A percentile compares a stretch with the other conserved stretches of the same genome.
Conservation (phyloP, 1,284 basidiomycete genomes). For the Pseudozyma pruni region DNA sequence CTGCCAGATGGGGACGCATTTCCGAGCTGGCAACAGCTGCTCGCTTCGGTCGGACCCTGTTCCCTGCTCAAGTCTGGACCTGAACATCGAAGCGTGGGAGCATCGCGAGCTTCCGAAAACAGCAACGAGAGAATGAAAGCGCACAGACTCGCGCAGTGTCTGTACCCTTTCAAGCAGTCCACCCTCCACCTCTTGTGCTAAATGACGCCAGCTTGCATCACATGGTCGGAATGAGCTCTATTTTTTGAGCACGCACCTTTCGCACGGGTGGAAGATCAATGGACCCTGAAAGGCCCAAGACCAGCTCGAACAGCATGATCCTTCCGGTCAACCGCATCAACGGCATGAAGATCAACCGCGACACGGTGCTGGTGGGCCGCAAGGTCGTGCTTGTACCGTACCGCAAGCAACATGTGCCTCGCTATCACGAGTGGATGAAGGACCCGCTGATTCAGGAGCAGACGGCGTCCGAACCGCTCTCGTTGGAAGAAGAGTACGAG, state of each 20-base stretch:
- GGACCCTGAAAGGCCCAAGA: constrained; percentile 22
- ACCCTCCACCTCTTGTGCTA: constrained; percentile 14
- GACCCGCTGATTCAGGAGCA: constrained; percentile 78
- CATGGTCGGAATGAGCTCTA: too few species aligned
- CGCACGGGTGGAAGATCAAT: constrained; percentile 20
- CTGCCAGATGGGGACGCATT: too few species aligned
- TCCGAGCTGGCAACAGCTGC: too few species aligned
- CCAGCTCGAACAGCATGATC: too few species aligned
- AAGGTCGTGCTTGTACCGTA: constrained; percentile 80
- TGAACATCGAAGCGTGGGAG: too few species aligned
- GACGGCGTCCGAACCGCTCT: constrained; percentile 87
- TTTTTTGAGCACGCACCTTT: background rate
- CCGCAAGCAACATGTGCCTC: constrained; percentile 45
- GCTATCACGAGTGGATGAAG: constrained; percentile 91
- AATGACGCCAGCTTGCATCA: constrained; percentile 41
- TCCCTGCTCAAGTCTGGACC: too few species aligned
- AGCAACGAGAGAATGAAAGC: background rate
- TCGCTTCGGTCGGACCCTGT: too few species aligned
- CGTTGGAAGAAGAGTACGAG: constrained; percentile 83
- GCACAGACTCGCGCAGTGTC: background rate
- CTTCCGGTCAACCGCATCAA: too few species aligned
- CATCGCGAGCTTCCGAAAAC: constrained; percentile 6
- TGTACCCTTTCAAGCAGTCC: background rate
- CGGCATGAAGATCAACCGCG: constrained; percentile 75
- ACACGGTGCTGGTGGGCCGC: constrained; percentile 75